Conservation (phyloP, 2,329 filamentous ascomycete species). For the Thielaviopsis populi region DNA sequence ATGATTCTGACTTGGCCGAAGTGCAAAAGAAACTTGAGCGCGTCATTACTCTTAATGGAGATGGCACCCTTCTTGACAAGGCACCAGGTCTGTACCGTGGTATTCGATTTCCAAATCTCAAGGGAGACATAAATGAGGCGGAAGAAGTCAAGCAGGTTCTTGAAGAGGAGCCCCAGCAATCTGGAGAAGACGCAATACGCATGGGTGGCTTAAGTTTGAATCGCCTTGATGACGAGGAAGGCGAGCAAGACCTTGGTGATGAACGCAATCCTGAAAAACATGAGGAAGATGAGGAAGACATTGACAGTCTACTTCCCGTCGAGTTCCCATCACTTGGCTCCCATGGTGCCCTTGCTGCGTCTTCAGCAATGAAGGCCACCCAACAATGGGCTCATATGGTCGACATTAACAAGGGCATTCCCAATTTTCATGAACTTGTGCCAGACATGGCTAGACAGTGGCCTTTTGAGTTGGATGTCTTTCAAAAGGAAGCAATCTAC, state of each 20-base stretch:
- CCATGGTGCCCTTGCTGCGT: conserved; percentile 57
- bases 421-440: conserved; percentile 87
- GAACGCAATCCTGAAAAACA: conserved; percentile 5
- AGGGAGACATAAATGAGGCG: conserved; percentile 47
- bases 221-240: not conserved
- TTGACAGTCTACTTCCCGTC: conserved; percentile 76
- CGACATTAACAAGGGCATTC: conserved; percentile 79
- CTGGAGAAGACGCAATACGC: conserved; percentile 17
- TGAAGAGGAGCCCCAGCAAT: conserved; percentile 31
- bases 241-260: not conserved
- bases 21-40: conserved; percentile 51
- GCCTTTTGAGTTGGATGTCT: conserved; percentile 94
- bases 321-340: conserved; percentile 89
- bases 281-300: conserved; percentile 34
- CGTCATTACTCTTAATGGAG: conserved; percentile 66
- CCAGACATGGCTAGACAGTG: conserved; percentile 93
- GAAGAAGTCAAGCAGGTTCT: conserved; percentile 38
- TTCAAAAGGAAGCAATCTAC: conserved; percentile 97
- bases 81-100: conserved; percentile 73
- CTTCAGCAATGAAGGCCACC: conserved; percentile 56
- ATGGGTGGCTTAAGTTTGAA: not conserved
- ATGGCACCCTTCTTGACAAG: conserved; percentile 63
- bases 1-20: conserved; percentile 25
- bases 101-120: conserved; percentile 51
- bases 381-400: conserved; percentile 98